A percentile compares a stretch with the other conserved stretches of the same genome.
These are phyloP conservation scores for Chenopodium quinoa DNA, from an alignment of 148 eudicot species.

Conservation along the genomic window DNA sequence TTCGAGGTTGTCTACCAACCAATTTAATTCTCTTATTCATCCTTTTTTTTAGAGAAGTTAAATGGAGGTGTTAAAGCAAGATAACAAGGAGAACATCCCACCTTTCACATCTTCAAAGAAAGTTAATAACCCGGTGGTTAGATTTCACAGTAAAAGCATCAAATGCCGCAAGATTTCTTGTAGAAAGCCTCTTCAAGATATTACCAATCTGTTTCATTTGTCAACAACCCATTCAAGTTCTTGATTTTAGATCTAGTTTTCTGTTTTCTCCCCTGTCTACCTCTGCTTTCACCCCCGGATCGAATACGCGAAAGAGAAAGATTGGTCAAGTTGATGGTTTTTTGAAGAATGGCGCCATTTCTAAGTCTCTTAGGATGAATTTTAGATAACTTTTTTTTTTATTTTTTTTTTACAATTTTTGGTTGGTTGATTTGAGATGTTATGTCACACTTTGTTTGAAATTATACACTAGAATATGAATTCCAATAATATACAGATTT, in stretches of 20 bases:
- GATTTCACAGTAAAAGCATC: constrained; percentile 3
- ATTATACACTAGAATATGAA: neutral
- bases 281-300: neutral
- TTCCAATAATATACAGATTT: neutral
- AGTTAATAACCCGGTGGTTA: constrained; percentile 8
- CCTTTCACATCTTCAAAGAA: constrained; percentile 15
- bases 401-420: neutral
- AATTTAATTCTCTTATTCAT: neutral
- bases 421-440: neutral
- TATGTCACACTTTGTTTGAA: neutral
- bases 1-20: no score
- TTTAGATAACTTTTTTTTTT: constrained; percentile 18
- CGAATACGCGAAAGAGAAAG: constrained; percentile 10
- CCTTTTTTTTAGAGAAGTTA: neutral
- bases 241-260: neutral
- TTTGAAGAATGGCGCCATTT: neutral
- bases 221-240: neutral
- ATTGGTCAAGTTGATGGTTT: neutral
- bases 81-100: constrained; percentile 29
- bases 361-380: constrained; percentile 26
- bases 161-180: neutral
- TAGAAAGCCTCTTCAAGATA: constrained; percentile 28
- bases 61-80: neutral
- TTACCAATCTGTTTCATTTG: constrained; percentile 19
- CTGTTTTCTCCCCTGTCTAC: neutral